Conservation (phyloP, 345 rosid genomes). For the Citrus sinensis region DNA sequence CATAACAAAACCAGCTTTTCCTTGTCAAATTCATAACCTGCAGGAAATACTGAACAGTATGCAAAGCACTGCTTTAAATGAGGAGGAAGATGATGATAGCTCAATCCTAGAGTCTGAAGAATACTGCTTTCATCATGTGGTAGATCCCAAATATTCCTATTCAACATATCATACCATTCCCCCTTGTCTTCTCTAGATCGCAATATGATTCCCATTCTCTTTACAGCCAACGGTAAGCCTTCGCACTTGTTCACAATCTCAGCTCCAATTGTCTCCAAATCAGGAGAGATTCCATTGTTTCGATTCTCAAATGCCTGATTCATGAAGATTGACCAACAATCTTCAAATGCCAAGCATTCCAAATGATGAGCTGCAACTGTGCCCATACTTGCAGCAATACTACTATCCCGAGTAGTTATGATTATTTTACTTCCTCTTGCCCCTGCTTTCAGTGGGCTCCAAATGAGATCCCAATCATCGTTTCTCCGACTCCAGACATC, state of each 20-base stretch:
- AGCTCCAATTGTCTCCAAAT: slow-evolving; percentile 13
- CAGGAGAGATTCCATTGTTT: neutral
- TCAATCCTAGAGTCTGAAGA: slow-evolving; percentile 15
- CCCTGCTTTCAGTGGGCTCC: slow-evolving; percentile 16
- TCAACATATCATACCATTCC: slow-evolving; percentile 16
- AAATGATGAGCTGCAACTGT: slow-evolving; percentile 16
- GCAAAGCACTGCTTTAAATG: slow-evolving; percentile 22
- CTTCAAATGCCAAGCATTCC: slow-evolving; percentile 15
- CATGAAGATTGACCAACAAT: slow-evolving; percentile 22
- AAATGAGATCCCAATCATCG: slow-evolving; percentile 22
- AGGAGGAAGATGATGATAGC: slow-evolving; percentile 26
- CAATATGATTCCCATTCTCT: slow-evolving; percentile 6
- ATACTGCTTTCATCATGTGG: neutral
- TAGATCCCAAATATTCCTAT: slow-evolving; percentile 18
- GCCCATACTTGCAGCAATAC: slow-evolving; percentile 21
- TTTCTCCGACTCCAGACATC: slow-evolving; percentile 20
- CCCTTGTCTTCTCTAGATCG: neutral
- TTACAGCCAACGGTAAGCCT: slow-evolving; percentile 26
- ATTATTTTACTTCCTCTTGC: slow-evolving; percentile 19
- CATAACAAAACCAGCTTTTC: slow-evolving; percentile 13
- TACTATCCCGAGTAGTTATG: slow-evolving; percentile 22
- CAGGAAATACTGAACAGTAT: slow-evolving; percentile 24
- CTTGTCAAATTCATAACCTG: slow-evolving; percentile 13
- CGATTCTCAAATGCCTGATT: slow-evolving; percentile 17
- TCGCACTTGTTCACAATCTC: slow-evolving; percentile 22